Evolutionary conservation across 805 yeast species (phyloP).

Genomic region (Starmerella vaccinii): DNA sequence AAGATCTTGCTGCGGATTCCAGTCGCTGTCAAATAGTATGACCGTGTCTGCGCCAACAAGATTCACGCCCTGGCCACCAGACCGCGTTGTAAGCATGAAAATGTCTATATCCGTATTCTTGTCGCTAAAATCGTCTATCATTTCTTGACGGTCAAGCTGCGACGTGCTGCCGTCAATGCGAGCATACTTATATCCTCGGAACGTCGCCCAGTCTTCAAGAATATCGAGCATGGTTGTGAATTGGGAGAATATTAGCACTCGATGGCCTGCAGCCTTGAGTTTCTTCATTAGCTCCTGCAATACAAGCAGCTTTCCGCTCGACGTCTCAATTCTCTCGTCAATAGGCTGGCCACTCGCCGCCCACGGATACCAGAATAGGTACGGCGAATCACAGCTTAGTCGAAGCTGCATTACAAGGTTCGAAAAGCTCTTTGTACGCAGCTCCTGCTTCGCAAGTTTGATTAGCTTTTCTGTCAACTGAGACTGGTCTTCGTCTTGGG

Average conservation of each 20-base stretch:
- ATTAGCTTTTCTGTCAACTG: slow-evolving; percentile 26
- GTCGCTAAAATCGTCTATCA: slow-evolving; percentile 45
- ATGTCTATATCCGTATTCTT: slow-evolving; percentile 34
- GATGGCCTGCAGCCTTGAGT: slow-evolving; percentile 46
- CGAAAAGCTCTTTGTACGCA: slow-evolving; percentile 45
- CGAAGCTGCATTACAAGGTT: slow-evolving; percentile 77
- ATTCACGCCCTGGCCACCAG: slow-evolving; percentile 92
- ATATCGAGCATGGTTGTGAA: slow-evolving; percentile 76
- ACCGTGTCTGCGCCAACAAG: slow-evolving; percentile 83
- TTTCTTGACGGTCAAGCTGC: slow-evolving; percentile 54
- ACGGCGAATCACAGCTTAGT: slow-evolving; percentile 77
- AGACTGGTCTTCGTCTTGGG: slow-evolving; percentile 20
- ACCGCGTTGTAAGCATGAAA: slow-evolving; percentile 77
- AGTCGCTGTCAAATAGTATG: slow-evolving; percentile 80
- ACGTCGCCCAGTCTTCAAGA: slow-evolving; percentile 60
- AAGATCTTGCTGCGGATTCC: slow-evolving; percentile 95
- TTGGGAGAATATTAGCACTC: slow-evolving; percentile 75
- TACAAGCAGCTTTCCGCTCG: slow-evolving; percentile 65
- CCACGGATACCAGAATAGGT: slow-evolving; percentile 73
- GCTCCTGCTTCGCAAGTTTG: slow-evolving; percentile 31
- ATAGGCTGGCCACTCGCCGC: slow-evolving; percentile 24
- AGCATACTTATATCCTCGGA: slow-evolving; percentile 38
- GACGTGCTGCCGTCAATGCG: slow-evolving; percentile 69
- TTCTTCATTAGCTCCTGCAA: slow-evolving; percentile 51
- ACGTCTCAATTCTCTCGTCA: slow-evolving; percentile 37